Conservation (phyloP, 768 basidiomycete species). For the Mycena leptocephala region DNA sequence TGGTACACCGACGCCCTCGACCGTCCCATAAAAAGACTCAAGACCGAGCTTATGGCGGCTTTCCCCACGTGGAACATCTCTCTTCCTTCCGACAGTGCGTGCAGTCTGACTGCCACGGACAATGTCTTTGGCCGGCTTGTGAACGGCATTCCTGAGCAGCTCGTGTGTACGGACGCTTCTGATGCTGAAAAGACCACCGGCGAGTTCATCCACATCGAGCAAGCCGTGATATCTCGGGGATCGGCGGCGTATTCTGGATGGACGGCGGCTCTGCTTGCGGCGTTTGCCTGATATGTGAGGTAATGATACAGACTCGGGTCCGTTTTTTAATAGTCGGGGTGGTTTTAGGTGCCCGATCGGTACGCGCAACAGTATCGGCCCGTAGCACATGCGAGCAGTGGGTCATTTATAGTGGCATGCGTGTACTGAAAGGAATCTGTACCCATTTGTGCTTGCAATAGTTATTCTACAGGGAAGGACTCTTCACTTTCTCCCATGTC, state of each 20-base stretch:
- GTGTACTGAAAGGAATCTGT: too few species aligned
- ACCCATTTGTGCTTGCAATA: too few species aligned
- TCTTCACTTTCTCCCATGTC: too few species aligned
- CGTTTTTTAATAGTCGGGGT: not conserved
- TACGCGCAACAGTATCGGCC: not conserved
- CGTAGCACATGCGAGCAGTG: too few species aligned
- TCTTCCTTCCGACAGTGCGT: constrained; percentile 58
- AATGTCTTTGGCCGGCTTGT: constrained; percentile 64
- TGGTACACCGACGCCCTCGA: constrained; percentile 58
- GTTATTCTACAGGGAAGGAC: too few species aligned
- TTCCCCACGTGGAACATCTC: constrained; percentile 59
- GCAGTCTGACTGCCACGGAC: constrained; percentile 59
- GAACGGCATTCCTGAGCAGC: constrained; percentile 51
- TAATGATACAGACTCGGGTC: not conserved
- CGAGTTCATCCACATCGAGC: constrained; percentile 62
- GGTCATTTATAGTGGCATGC: too few species aligned
- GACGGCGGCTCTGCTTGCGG: constrained; percentile 50
- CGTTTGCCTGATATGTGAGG: constrained; percentile 43
- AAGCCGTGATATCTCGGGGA: constrained; percentile 40
- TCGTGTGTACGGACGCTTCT: constrained; percentile 51
- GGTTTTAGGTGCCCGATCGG: not conserved
- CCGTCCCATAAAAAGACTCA: constrained; percentile 56
- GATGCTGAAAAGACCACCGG: constrained; percentile 47
- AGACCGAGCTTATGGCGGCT: constrained; percentile 41
- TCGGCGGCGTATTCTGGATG: constrained; percentile 49